Evolutionary conservation across 192 early-diverging fungal species (phyloP).

Genomic region (Podila epigama): DNA sequence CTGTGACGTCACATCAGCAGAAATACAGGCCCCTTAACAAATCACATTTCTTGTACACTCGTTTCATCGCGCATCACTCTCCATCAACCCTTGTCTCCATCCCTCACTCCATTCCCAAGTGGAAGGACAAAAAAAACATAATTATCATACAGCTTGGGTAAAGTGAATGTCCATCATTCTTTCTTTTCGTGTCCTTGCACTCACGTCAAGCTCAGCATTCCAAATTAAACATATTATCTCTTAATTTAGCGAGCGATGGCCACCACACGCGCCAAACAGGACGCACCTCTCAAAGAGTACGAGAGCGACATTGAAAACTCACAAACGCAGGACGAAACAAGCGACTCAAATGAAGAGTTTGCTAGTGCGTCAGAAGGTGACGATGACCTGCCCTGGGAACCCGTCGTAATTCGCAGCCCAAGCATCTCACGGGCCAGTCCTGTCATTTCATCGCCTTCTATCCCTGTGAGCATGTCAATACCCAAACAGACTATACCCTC

Average conservation of each 20-base stretch:
- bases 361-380: conserved; percentile 48
- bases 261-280: background rate
- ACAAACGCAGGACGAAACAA: conserved; percentile 17
- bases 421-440: conserved; percentile 27
- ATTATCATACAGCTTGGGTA: too few relatives aligned
- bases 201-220: too few relatives aligned
- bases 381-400: conserved; percentile 45
- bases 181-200: too few relatives aligned
- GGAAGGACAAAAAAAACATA: too few relatives aligned
- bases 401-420: conserved; percentile 31
- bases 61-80: too few relatives aligned
- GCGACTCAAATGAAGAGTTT: conserved; percentile 49
- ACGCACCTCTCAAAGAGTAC: background rate
- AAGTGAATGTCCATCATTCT: too few relatives aligned
- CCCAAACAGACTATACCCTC: background rate
- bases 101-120: background rate
- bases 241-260: too few relatives aligned
- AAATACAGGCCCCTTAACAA: too few relatives aligned
- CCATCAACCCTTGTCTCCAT: background rate
- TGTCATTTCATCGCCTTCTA: background rate
- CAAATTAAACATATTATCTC: too few relatives aligned
- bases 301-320: background rate
- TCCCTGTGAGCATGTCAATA: too few relatives aligned
- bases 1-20: too few relatives aligned
- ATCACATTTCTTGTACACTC: too few relatives aligned